A percentile compares a stretch with the other conserved stretches of the same genome.
Conservation (phyloP, 371 early-diverging fungal genomes). For the Mucor sp. region DNA sequence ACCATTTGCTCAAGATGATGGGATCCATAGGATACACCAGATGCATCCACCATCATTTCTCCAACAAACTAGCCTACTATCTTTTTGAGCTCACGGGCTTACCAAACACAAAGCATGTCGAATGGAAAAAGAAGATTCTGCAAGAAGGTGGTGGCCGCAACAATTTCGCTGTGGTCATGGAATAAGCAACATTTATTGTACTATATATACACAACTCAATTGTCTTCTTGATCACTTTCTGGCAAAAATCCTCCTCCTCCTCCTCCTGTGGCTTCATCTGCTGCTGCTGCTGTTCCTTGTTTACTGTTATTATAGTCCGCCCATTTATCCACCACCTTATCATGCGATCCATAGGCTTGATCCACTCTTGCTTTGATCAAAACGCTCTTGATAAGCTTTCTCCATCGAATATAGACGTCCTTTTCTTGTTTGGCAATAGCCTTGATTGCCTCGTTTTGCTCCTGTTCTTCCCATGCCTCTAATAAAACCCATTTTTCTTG, state of each 20-base stretch:
- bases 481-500: conserved; percentile 60
- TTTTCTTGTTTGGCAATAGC: conserved; percentile 51
- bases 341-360: conserved; percentile 43
- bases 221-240: conserved; percentile 7
- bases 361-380: conserved; percentile 56
- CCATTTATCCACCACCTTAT: conserved; percentile 2
- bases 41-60: conserved; percentile 64
- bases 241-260: conserved; percentile 18
- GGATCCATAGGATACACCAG: conserved; percentile 60
- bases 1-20: conserved; percentile 66
- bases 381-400: conserved; percentile 57
- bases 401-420: conserved; percentile 61
- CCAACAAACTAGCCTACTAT: conserved; percentile 78
- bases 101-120: conserved; percentile 6
- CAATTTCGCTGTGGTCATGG: conserved; percentile 68
- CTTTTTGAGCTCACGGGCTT: conserved; percentile 49
- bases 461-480: conserved; percentile 62
- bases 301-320: neutral
- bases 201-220: neutral
- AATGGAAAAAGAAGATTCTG: conserved; percentile 58
- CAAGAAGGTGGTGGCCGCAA: conserved; percentile 58
- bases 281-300: neutral
- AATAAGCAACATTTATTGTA: conserved; percentile 4
- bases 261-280: no score
- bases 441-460: conserved; percentile 42